Conservation (phyloP, 129 eudicot genomes). For the Flaveria ramosissima region DNA sequence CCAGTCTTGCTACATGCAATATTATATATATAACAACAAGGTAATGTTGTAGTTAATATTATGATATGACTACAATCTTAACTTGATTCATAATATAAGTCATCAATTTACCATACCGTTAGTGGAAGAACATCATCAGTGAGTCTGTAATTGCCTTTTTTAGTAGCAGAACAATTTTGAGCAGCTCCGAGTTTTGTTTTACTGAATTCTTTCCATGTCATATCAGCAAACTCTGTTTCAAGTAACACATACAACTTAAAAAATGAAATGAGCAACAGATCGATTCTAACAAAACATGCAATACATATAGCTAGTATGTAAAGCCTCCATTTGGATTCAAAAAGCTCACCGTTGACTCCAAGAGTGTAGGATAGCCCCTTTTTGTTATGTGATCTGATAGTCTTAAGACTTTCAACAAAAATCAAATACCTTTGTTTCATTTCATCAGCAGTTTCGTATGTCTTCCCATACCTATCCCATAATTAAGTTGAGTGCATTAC, state of each 20-base stretch:
- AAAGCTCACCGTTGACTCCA: constrained; percentile 57
- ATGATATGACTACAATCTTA: no score
- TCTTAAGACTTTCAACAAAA: constrained; percentile 63
- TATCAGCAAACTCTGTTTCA: constrained; percentile 78
- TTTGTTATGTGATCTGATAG: constrained; percentile 74
- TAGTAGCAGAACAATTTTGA: constrained; percentile 91
- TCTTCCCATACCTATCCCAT: constrained; percentile 69
- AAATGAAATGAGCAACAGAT: no score
- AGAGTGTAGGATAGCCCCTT: constrained; percentile 69
- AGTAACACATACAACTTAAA: neutral
- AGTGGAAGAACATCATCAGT: constrained; percentile 64
- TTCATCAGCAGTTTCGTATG: constrained; percentile 64
- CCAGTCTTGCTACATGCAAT: constrained; percentile 85
- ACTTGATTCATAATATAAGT: no score
- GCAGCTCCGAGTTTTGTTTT: constrained; percentile 76
- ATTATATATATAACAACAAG: no score
- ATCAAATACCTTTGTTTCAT: constrained; percentile 64
- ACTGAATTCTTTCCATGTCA: constrained; percentile 91
- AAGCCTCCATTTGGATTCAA: no score
- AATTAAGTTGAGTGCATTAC: no score
- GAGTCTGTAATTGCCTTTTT: constrained; percentile 79
- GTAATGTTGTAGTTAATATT: no score
- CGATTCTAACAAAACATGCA: neutral
- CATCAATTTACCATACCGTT: constrained; percentile 27
- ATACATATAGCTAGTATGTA: neutral